Percentiles rank a stretch among this genome's conserved stretches.
phyloP scores from a whole-genome alignment of 208 protist genomes.

The Vickermania ingenoplastis region DNA sequence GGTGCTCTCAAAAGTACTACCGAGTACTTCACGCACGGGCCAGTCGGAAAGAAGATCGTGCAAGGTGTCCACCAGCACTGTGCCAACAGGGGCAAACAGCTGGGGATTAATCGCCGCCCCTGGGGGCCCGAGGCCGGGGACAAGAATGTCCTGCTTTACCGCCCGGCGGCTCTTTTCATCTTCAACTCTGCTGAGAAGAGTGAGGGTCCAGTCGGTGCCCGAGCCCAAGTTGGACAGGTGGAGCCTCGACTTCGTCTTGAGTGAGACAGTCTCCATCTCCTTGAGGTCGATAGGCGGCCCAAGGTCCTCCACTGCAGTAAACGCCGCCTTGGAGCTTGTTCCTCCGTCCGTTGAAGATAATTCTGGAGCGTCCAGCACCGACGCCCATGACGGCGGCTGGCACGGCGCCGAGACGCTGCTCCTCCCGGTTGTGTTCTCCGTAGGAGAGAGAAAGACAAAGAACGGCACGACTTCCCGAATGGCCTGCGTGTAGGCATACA shows the following conservation, averaged over 20 bases:
- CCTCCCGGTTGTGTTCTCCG: neutral
- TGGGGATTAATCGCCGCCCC: conserved; percentile 2
- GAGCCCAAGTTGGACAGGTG: neutral
- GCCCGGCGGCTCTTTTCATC: neutral
- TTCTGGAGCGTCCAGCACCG: neutral
- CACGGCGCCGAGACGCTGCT: neutral
- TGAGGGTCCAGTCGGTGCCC: neutral
- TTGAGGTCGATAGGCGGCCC: neutral
- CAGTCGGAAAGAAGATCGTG: neutral
- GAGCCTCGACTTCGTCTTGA: neutral
- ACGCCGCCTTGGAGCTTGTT: neutral
- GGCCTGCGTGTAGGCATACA: neutral
- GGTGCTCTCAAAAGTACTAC: neutral
- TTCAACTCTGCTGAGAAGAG: neutral
- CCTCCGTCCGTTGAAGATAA: too few species aligned
- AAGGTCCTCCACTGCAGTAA: neutral
- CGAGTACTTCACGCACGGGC: neutral
- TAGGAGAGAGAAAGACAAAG: neutral
- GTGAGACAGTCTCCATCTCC: neutral
- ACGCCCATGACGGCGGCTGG: neutral
- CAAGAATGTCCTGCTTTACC: neutral
- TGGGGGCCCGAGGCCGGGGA: neutral
- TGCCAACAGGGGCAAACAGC: neutral
- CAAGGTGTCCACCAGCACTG: neutral
- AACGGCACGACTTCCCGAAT: neutral